Evolutionary conservation across 2,329 filamentous ascomycete species (phyloP).

Genomic region (Colletotrichum trifolii): DNA sequence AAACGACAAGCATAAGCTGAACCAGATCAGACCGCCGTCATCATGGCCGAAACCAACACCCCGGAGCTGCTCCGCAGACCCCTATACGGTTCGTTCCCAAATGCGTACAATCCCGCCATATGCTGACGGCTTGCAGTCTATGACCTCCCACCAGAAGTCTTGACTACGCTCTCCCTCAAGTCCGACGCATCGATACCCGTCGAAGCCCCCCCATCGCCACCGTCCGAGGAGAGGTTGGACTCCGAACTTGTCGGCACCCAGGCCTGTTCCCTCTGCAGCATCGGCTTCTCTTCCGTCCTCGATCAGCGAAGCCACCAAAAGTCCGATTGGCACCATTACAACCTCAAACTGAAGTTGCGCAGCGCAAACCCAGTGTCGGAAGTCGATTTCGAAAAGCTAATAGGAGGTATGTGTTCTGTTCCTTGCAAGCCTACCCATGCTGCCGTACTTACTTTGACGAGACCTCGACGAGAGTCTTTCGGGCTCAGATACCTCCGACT

Average conservation of each 20-base stretch:
- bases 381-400: conserved; percentile 84
- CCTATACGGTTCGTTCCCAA: conserved; percentile 57
- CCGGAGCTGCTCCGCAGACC: conserved; percentile 60
- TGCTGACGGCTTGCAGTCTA: conserved; percentile 69
- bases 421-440: not conserved
- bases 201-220: conserved; percentile 37
- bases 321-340: conserved; percentile 94
- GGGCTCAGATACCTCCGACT: conserved; percentile 81
- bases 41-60: conserved; percentile 55
- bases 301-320: conserved; percentile 89
- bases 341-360: conserved; percentile 89
- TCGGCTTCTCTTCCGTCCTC: conserved; percentile 76
- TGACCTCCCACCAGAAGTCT: conserved; percentile 80
- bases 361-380: conserved; percentile 80
- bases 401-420: conserved; percentile 58
- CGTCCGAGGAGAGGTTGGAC: conserved; percentile 34
- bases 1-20: not conserved
- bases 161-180: conserved; percentile 71
- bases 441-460: conserved; percentile 3
- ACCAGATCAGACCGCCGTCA: not conserved
- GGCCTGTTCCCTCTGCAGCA: conserved; percentile 82
- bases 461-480: conserved; percentile 92
- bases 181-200: conserved; percentile 43
- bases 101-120: conserved; percentile 14
- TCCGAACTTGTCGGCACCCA: conserved; percentile 69